Percentiles rank a stretch among this genome's conserved stretches.
phyloP scores from a whole-genome alignment of 768 basidiomycete species.

The Paxillus rubicundulus region DNA sequence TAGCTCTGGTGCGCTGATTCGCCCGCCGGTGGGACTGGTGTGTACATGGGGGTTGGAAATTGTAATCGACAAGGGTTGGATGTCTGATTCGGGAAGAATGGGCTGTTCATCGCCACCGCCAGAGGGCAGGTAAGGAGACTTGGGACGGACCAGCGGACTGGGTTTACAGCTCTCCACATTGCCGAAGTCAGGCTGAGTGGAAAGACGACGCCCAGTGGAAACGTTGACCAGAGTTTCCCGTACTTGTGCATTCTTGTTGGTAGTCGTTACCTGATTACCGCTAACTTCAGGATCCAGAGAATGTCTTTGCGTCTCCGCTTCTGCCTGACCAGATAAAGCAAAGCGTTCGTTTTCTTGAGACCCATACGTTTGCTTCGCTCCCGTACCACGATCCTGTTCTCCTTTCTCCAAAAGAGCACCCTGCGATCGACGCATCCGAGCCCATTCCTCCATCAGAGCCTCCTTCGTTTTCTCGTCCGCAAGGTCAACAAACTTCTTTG shows the following conservation, averaged over 20 bases:
- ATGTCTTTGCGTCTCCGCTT: background rate
- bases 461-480: slow-evolving; percentile 20
- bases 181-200: background rate
- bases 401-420: slow-evolving; percentile 15
- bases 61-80: background rate
- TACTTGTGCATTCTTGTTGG: background rate
- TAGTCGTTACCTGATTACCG: background rate
- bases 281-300: background rate
- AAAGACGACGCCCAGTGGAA: background rate
- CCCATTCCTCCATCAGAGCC: slow-evolving; percentile 31
- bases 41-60: background rate
- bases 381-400: background rate
- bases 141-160: background rate
- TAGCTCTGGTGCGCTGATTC: background rate
- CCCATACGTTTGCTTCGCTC: background rate
- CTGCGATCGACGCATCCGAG: slow-evolving; percentile 28
- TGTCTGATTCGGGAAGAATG: background rate
- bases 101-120: slow-evolving; percentile 1
- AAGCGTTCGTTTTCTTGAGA: background rate
- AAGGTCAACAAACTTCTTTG: slow-evolving; percentile 13
- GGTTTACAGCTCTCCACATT: background rate
- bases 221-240: background rate
- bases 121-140: background rate
- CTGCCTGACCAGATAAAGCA: background rate
- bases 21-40: background rate